Evolutionary conservation across 2,329 filamentous ascomycete genomes (phyloP).

Genomic region (Ophiostoma quercus): DNA sequence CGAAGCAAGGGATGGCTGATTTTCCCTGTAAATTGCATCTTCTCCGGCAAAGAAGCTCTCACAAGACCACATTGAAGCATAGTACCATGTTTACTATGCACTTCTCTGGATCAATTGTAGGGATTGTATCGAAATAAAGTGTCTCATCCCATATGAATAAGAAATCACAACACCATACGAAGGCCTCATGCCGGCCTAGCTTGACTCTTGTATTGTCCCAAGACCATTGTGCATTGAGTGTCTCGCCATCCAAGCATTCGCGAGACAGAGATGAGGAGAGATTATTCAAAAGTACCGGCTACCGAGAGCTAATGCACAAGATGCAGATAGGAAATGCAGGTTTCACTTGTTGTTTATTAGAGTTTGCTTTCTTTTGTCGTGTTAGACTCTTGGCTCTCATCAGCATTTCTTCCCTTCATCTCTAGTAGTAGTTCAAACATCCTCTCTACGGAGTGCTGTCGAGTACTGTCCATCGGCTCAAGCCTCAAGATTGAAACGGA

Average conservation of each 20-base stretch:
- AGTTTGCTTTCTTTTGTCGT: neutral
- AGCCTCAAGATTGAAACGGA: neutral
- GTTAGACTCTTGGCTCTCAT: neutral
- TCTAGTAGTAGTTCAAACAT: neutral
- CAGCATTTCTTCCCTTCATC: neutral
- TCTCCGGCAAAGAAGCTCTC: neutral
- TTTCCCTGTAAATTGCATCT: neutral
- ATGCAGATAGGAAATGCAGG: constrained; percentile 15
- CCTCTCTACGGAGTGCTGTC: neutral
- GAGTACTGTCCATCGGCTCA: neutral
- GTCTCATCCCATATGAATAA: neutral
- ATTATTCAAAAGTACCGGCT: constrained; percentile 12
- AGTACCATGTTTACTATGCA: neutral
- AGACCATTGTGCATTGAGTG: neutral
- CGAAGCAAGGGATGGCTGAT: neutral
- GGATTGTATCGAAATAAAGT: neutral
- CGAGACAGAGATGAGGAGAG: neutral
- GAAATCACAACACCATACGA: neutral
- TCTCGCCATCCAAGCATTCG: neutral
- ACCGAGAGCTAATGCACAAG: constrained; percentile 4
- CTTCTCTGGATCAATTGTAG: neutral
- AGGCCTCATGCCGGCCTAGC: neutral
- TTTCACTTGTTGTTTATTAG: neutral
- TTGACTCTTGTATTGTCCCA: neutral
- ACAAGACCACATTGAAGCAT: neutral